Evolutionary conservation across 306 rosid species (phyloP), one percentile per base, ranked within the genome.

Genomic region (Hippophae gyantsensis): DNA sequence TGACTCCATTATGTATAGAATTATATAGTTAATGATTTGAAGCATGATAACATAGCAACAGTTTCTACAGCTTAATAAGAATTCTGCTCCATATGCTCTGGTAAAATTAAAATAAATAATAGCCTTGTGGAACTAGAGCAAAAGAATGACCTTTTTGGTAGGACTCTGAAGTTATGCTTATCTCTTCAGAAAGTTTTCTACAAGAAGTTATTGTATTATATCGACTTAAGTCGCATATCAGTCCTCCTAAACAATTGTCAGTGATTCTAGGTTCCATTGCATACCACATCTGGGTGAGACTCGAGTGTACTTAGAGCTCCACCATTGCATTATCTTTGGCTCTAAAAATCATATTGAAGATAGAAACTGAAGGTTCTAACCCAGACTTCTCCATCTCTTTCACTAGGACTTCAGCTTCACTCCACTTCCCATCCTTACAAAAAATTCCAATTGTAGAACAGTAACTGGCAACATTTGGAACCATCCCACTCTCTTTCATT

Each of bases 381-480:
- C 81, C 85, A 18, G 73, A 78, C 42, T 61, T 64, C 13, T 47
- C 56, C 89, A 89, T 86, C 58, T 66, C 76, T 44, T 63, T 61
- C 38, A 74, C 67, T 54, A 89, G 66, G 46, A 64, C 14, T 60
- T 82, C 79, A 27, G 97, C 95, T 62, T 84, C 93, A 44, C 56
- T 66, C 81, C 76, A 73, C 53, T 84, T 86, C 64, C 65, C 82
- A 52, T 86, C 88, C 61, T 64, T 74, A 76, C 79, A 80, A 56
- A 84, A 88, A 56, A 72, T 81, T 48, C 75, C 74, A 42, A 81
- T 78, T 64, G 88, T 82, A 27, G 73, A 84, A 51, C 65, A 48
- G 68, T 76, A 84, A 65, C 88, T 71, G 25, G 86, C 90, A 62
- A 69, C 66, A 67, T 79, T 90, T 26, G 94, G 97, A 52, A 67